Percentiles rank a stretch among this genome's conserved stretches.
Conservation (phyloP, 768 basidiomycete species). For the Cubamyces lactineus region DNA sequence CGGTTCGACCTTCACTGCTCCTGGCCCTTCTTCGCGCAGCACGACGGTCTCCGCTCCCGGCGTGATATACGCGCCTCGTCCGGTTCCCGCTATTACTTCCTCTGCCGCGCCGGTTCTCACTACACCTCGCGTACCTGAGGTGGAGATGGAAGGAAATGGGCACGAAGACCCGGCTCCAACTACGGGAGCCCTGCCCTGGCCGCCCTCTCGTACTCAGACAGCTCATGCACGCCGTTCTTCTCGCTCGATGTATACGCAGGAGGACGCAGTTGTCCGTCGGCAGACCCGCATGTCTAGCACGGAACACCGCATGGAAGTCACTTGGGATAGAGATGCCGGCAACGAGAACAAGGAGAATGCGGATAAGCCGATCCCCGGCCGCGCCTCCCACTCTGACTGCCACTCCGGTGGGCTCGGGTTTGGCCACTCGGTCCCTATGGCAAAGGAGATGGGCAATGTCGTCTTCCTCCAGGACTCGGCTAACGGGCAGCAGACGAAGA, state of each 20-base stretch:
- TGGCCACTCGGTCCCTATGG: constrained; percentile 38
- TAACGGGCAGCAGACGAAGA: constrained; percentile 43
- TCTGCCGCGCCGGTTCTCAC: constrained; percentile 42
- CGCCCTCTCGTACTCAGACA: constrained; percentile 18
- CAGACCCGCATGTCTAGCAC: constrained; percentile 11
- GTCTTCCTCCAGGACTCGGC: constrained; percentile 37
- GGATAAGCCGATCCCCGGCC: constrained; percentile 31
- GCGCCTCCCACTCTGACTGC: constrained; percentile 25
- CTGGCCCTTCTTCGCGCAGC: constrained; percentile 11
- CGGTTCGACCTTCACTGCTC: not conserved
- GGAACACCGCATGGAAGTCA: constrained; percentile 16
- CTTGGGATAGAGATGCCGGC: constrained; percentile 9
- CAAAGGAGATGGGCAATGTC: constrained; percentile 59
- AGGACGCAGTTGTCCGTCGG: constrained; percentile 2
- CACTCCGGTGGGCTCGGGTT: constrained; percentile 39
- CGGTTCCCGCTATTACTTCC: constrained; percentile 23
- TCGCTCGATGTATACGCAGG: not conserved
- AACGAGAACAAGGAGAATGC: constrained; percentile 45
- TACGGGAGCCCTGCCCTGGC: constrained; percentile 36
- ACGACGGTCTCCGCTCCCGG: constrained; percentile 20
- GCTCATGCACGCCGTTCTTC: not conserved
- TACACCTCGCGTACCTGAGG: constrained; percentile 46
- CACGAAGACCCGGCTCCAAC: constrained; percentile 52
- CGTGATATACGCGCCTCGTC: constrained; percentile 29
- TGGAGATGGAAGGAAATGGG: constrained; percentile 45